Conservation (phyloP, 805 yeast species). For the Isabelozyma pseudorhagii region DNA sequence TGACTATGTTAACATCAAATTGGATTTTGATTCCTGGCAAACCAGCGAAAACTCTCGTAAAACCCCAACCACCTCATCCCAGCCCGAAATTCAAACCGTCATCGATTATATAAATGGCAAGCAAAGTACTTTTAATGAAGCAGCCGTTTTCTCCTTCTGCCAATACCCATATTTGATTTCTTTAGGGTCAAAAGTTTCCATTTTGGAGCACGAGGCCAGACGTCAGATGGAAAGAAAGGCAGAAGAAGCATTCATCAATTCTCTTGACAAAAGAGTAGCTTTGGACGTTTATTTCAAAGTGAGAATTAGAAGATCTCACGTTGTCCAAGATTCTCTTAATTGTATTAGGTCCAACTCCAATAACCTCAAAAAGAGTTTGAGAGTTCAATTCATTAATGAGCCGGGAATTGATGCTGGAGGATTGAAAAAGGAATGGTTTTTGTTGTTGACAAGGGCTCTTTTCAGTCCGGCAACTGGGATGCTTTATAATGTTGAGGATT, state of each 20-base stretch:
- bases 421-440: conserved; percentile 89
- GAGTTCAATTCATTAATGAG: conserved; percentile 79
- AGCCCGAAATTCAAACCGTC: conserved; percentile 37
- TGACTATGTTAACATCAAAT: conserved; percentile 71
- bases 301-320: conserved; percentile 60
- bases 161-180: conserved; percentile 81
- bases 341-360: conserved; percentile 51
- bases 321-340: conserved; percentile 73
- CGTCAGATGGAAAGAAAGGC: conserved; percentile 82
- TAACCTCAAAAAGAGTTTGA: conserved; percentile 70
- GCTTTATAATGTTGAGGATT: conserved; percentile 64
- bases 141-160: conserved; percentile 59
- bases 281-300: conserved; percentile 69
- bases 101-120: conserved; percentile 49
- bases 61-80: conserved; percentile 3
- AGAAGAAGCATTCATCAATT: conserved; percentile 80
- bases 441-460: conserved; percentile 63
- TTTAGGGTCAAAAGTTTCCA: conserved; percentile 75
- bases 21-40: conserved; percentile 87
- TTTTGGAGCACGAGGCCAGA: conserved; percentile 78
- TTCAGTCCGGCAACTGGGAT: conserved; percentile 69
- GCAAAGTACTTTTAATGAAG: conserved; percentile 15
- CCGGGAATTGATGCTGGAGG: conserved; percentile 98
- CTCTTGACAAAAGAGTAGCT: conserved; percentile 59
- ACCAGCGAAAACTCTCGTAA: conserved; percentile 24